A percentile compares a stretch with the other conserved stretches of the same genome.
Conservation (phyloP, 2,329 filamentous ascomycete species). For the Taxawa tesnikishii region DNA sequence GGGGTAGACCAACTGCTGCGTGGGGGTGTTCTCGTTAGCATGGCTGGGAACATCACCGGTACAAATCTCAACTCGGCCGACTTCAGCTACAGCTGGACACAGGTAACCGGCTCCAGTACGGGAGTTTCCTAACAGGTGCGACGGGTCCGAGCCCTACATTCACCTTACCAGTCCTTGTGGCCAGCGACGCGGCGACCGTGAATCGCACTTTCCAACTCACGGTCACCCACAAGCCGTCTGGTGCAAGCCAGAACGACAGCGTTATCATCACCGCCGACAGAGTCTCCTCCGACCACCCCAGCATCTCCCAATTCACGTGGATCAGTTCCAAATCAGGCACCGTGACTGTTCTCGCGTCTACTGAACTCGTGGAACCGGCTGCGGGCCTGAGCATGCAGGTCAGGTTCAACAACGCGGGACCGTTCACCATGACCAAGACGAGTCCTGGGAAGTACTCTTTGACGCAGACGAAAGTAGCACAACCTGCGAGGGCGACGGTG, state of each 20-base stretch:
- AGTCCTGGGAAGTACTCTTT: no score
- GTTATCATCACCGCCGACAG: constrained; percentile 19
- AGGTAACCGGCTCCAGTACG: constrained; percentile 14
- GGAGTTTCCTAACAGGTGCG: constrained; percentile 15
- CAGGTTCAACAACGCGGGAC: no score
- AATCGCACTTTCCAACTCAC: constrained; percentile 18
- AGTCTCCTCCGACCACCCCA: no score
- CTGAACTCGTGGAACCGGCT: no score
- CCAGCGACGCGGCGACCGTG: constrained; percentile 13
- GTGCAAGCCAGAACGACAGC: constrained; percentile 14
- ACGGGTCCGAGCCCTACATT: constrained; percentile 6
- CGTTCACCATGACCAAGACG: no score
- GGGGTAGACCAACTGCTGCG: constrained; percentile 13
- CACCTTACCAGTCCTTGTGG: no score
- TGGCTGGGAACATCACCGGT: constrained; percentile 18
- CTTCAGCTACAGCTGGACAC: constrained; percentile 20
- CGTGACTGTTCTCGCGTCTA: no score
- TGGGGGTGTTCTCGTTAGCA: constrained; percentile 17
- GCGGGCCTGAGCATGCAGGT: no score
- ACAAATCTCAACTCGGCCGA: constrained; percentile 9
- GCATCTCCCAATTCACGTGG: no score
- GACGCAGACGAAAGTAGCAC: no score
- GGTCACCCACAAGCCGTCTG: constrained; percentile 16
- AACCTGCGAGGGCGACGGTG: no score
- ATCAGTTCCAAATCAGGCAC: no score